A percentile compares a stretch with the other conserved stretches of the same genome.
phyloP scores from a whole-genome alignment of 768 basidiomycete species.

The Serendipita sp. region DNA sequence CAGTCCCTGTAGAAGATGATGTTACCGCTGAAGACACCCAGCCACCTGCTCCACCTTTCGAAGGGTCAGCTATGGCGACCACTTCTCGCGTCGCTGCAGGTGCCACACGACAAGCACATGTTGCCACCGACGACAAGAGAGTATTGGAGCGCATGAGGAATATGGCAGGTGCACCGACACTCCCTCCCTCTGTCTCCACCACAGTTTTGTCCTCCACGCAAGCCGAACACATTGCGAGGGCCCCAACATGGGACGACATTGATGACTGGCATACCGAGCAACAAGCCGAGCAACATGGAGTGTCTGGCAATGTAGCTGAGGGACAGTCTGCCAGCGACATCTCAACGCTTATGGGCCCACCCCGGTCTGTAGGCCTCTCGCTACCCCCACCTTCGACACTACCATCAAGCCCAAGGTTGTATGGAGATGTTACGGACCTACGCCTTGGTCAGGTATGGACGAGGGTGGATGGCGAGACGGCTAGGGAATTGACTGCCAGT shows the following conservation, averaged over 20 bases:
- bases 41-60: neutral
- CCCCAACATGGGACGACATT: neutral
- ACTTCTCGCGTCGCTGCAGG: neutral
- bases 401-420: neutral
- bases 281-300: neutral
- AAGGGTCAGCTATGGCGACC: neutral
- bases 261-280: neutral
- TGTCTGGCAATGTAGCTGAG: neutral
- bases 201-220: neutral
- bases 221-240: neutral
- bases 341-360: neutral
- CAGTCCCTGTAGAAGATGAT: neutral
- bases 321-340: neutral
- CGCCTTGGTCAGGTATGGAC: neutral
- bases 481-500: neutral
- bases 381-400: neutral
- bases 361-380: neutral
- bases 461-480: neutral
- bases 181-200: neutral
- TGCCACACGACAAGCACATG: conserved; percentile 1
- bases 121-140: neutral
- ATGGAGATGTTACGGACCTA: neutral
- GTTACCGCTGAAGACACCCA: neutral
- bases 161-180: neutral
- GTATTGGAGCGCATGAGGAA: neutral